Conservation (phyloP, 2,329 filamentous ascomycete genomes). For the Penicillium sclerotiorum region DNA sequence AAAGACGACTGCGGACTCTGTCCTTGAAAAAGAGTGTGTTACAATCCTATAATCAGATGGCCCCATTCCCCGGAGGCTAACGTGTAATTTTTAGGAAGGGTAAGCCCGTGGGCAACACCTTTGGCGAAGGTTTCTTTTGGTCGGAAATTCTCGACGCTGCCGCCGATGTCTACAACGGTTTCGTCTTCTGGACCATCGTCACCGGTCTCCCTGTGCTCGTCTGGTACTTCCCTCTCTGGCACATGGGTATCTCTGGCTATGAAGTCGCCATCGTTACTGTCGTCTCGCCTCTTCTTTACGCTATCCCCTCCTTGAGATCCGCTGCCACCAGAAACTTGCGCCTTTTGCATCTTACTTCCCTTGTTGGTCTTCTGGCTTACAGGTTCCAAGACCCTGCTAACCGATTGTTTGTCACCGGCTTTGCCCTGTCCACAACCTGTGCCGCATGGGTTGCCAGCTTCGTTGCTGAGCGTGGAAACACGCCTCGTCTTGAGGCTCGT, state of each 20-base stretch:
- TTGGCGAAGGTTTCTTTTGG: slow-evolving; percentile 73
- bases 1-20: slow-evolving; percentile 48
- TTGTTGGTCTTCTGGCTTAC: slow-evolving; percentile 78
- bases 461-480: slow-evolving; percentile 74
- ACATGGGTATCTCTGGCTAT: slow-evolving; percentile 98
- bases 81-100: slow-evolving; percentile 65
- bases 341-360: slow-evolving; percentile 72
- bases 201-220: slow-evolving; percentile 86
- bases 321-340: slow-evolving; percentile 70
- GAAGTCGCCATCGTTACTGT: slow-evolving; percentile 87
- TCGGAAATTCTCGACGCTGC: slow-evolving; percentile 74
- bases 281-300: slow-evolving; percentile 77
- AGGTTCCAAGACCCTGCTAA: slow-evolving; percentile 70
- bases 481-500: slow-evolving; percentile 75
- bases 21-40: slow-evolving; percentile 74
- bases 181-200: slow-evolving; percentile 92
- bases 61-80: slow-evolving; percentile 22
- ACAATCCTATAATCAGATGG: slow-evolving; percentile 30
- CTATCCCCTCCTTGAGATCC: slow-evolving; percentile 68
- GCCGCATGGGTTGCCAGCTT: slow-evolving; percentile 83
- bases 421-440: slow-evolving; percentile 78
- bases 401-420: slow-evolving; percentile 78
- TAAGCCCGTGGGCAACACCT: slow-evolving; percentile 70
- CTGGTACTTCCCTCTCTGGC: slow-evolving; percentile 98
- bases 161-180: slow-evolving; percentile 91